A percentile compares a stretch with the other conserved stretches of the same genome.
phyloP scores from a whole-genome alignment of 371 early-diverging fungal genomes.

The Mortierella sp. region DNA sequence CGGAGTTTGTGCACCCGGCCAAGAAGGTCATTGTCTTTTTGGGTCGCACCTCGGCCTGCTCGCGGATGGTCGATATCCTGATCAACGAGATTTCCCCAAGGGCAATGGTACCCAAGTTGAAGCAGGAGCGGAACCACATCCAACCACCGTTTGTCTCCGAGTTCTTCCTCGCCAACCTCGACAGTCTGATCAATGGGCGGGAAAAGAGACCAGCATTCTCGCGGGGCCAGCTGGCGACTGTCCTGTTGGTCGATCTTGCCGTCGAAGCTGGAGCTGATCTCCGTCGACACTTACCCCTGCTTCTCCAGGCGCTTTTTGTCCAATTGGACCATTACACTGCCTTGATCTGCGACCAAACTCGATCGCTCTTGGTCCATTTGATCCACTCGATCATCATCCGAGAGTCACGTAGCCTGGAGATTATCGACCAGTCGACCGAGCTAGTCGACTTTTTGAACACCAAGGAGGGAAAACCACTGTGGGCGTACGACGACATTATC shows the following conservation, averaged over 20 bases:
- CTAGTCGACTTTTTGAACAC: constrained; percentile 71
- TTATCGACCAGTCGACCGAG: constrained; percentile 67
- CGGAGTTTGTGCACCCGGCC: constrained; percentile 82
- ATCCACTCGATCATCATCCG: constrained; percentile 79
- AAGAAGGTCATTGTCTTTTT: constrained; percentile 87
- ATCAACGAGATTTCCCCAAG: constrained; percentile 80
- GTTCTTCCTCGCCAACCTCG: constrained; percentile 77
- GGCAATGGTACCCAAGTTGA: constrained; percentile 79
- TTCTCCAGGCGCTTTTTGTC: constrained; percentile 84
- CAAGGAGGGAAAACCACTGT: constrained; percentile 84
- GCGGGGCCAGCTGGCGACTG: constrained; percentile 82
- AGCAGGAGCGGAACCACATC: constrained; percentile 61
- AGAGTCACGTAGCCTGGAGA: constrained; percentile 71
- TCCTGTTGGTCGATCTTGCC: constrained; percentile 85
- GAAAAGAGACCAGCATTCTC: constrained; percentile 83
- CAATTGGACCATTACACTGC: constrained; percentile 85
- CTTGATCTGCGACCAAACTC: constrained; percentile 84
- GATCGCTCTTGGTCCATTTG: constrained; percentile 85
- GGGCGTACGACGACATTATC: constrained; percentile 85
- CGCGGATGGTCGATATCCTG: constrained; percentile 72
- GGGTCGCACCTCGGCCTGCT: constrained; percentile 77
- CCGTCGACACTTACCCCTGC: constrained; percentile 75
- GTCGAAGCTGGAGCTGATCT: constrained; percentile 83
- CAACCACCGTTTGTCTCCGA: constrained; percentile 26
- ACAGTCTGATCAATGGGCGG: constrained; percentile 73